A percentile compares a stretch with the other conserved stretches of the same genome.
Evolutionary conservation across 1,139 yeast genomes (phyloP).

Genomic region (Scheffersomyces lignicola): DNA sequence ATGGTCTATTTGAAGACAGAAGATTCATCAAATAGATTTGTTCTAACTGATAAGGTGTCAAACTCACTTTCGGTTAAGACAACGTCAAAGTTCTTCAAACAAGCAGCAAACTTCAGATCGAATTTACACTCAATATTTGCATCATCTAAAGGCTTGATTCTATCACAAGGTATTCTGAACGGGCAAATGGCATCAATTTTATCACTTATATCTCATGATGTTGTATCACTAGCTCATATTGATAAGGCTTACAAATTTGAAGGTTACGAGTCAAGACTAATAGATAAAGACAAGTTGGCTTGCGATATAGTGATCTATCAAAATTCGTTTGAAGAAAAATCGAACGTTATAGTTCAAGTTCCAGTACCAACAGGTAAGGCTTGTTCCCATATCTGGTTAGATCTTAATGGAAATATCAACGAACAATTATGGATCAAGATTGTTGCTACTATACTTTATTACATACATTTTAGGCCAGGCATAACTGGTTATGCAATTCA

Average conservation of each 20-base stretch:
- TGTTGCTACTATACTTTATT: conserved; percentile 47
- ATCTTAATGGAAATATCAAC: conserved; percentile 61
- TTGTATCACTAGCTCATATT: conserved; percentile 47
- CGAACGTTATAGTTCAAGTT: conserved; percentile 10
- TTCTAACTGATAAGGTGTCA: conserved; percentile 58
- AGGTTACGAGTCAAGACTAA: conserved; percentile 62
- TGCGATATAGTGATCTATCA: conserved; percentile 54
- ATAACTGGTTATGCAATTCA: conserved; percentile 37
- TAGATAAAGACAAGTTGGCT: conserved; percentile 61
- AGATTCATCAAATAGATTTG: conserved; percentile 48
- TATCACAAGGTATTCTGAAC: conserved; percentile 59
- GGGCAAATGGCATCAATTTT: conserved; percentile 59
- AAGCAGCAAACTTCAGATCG: conserved; percentile 46
- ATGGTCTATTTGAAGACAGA: conserved; percentile 50
- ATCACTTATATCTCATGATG: conserved; percentile 39
- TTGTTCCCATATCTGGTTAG: conserved; percentile 74
- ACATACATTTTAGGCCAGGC: conserved; percentile 70
- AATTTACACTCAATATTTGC: conserved; percentile 37
- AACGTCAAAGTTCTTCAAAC: conserved; percentile 40
- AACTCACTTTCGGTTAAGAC: conserved; percentile 40
- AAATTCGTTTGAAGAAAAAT: background rate
- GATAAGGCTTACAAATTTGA: conserved; percentile 50
- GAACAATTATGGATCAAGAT: conserved; percentile 59
- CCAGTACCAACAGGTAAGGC: conserved; percentile 61
- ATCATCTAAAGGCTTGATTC: conserved; percentile 50